Evolutionary conservation across 1,284 basidiomycete genomes (phyloP).

Genomic region (Rhodotorula sp.): DNA sequence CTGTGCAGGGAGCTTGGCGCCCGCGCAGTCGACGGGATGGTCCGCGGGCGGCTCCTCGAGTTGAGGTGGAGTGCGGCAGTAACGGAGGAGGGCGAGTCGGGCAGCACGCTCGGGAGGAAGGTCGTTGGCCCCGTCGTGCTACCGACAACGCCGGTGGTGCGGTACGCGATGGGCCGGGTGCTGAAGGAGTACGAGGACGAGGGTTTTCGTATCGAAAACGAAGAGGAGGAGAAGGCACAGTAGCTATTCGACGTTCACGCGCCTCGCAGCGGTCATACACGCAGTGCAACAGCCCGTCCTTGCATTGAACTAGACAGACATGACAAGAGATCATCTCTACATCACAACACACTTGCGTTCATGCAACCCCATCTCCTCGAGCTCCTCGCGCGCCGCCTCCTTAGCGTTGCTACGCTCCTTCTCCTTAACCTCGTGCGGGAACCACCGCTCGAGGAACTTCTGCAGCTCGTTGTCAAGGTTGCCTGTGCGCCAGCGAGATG

Average conservation of each 20-base stretch:
- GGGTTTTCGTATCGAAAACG: background rate
- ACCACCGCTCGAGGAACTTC: slow-evolving; percentile 90
- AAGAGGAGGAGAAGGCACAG: background rate
- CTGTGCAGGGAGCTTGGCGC: slow-evolving; percentile 75
- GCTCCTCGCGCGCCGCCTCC: slow-evolving; percentile 72
- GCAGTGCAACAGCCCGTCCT: background rate
- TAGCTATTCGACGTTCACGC: background rate
- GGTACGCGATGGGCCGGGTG: slow-evolving; percentile 74
- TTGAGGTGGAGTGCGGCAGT: slow-evolving; percentile 72
- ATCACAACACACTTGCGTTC: slow-evolving; percentile 23
- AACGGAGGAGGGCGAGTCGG: slow-evolving; percentile 55
- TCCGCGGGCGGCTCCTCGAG: slow-evolving; percentile 70
- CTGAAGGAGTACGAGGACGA: slow-evolving; percentile 59
- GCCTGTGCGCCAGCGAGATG: slow-evolving; percentile 53
- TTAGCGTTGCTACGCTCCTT: slow-evolving; percentile 76
- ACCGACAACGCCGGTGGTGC: slow-evolving; percentile 73
- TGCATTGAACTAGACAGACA: background rate
- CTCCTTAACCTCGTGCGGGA: slow-evolving; percentile 76
- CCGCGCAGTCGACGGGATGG: slow-evolving; percentile 74
- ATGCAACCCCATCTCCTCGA: slow-evolving; percentile 60
- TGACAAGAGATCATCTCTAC: background rate
- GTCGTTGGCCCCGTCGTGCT: slow-evolving; percentile 64
- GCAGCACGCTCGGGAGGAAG: background rate
- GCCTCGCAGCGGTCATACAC: too few relatives aligned
- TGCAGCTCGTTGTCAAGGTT: slow-evolving; percentile 79